These are phyloP conservation scores for Plasmodium ovale DNA, from an alignment of 169 alveolate species.

Conservation along the genomic window DNA sequence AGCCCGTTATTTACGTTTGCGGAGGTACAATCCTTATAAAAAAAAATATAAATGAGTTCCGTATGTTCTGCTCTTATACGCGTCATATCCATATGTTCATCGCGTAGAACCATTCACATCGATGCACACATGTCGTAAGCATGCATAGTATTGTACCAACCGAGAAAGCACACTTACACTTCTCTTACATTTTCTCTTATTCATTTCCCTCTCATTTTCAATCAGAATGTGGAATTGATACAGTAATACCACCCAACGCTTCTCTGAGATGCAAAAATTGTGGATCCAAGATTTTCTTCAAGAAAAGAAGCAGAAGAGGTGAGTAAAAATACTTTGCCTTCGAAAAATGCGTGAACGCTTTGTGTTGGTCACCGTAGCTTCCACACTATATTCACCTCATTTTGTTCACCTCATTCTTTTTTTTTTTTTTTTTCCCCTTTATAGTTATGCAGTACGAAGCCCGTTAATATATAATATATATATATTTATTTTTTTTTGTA, in stretches of 20 bases:
- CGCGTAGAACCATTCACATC: too few relatives aligned
- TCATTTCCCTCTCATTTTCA: neutral
- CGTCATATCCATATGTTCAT: too few relatives aligned
- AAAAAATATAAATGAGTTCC: too few relatives aligned
- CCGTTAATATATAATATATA: conserved; percentile 13
- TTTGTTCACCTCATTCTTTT: too few relatives aligned
- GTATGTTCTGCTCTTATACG: too few relatives aligned
- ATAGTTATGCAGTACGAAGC: conserved; percentile 76
- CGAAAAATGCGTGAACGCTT: neutral
- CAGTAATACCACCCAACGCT: conserved; percentile 88
- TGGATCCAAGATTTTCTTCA: conserved; percentile 89
- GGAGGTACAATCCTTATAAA: conserved; percentile 44
- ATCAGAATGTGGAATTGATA: conserved; percentile 90
- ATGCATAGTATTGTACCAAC: too few relatives aligned
- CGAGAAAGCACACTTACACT: too few relatives aligned
- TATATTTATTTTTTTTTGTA: neutral
- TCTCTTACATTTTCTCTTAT: conserved; percentile 7
- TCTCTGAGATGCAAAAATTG: conserved; percentile 90
- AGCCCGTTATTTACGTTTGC: conserved; percentile 62
- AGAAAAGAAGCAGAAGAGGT: conserved; percentile 88
- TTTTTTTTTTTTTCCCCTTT: neutral
- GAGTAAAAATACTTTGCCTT: neutral
- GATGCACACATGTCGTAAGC: too few relatives aligned
- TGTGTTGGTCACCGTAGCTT: neutral
- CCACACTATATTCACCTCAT: too few relatives aligned